Conservation (phyloP, 805 yeast species). For the Metschnikowia orientalis region DNA sequence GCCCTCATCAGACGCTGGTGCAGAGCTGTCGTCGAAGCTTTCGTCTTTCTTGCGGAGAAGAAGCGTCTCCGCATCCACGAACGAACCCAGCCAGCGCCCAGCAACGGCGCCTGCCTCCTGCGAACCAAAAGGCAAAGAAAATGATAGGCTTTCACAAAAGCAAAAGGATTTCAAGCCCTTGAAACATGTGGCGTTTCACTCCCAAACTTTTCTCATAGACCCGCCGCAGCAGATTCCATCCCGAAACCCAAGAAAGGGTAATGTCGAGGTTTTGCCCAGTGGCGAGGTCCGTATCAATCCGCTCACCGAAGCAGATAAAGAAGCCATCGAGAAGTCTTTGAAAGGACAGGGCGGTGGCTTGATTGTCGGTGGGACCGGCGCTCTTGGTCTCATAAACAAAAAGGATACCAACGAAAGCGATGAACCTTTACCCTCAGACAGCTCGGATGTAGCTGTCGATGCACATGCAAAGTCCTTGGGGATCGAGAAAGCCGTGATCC, state of each 20-base stretch:
- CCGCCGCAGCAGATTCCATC: slow-evolving; percentile 92
- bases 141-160: slow-evolving; percentile 23
- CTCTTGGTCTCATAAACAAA: slow-evolving; percentile 42
- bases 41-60: slow-evolving; percentile 29
- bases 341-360: slow-evolving; percentile 55
- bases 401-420: slow-evolving; percentile 5
- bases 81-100: slow-evolving; percentile 3
- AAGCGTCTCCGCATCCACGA: slow-evolving; percentile 11
- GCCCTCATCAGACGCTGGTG: slow-evolving; percentile 9
- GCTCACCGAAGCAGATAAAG: slow-evolving; percentile 49
- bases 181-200: slow-evolving; percentile 41
- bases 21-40: slow-evolving; percentile 16
- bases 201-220: slow-evolving; percentile 39
- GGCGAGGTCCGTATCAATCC: slow-evolving; percentile 54
- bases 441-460: slow-evolving; percentile 10
- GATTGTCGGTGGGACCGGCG: slow-evolving; percentile 77
- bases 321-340: slow-evolving; percentile 37
- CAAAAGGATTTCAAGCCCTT: slow-evolving; percentile 32
- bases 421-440: slow-evolving; percentile 6
- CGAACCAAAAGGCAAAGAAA: slow-evolving; percentile 1
- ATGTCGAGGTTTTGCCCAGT: slow-evolving; percentile 53
- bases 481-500: slow-evolving; percentile 15
- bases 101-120: slow-evolving; percentile 1
- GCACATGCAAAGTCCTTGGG: slow-evolving; percentile 12
- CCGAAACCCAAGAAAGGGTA: slow-evolving; percentile 73